Evolutionary conservation across 768 basidiomycete genomes (phyloP), one percentile per base, ranked within the genome.

Genomic region (Collybia sordida): DNA sequence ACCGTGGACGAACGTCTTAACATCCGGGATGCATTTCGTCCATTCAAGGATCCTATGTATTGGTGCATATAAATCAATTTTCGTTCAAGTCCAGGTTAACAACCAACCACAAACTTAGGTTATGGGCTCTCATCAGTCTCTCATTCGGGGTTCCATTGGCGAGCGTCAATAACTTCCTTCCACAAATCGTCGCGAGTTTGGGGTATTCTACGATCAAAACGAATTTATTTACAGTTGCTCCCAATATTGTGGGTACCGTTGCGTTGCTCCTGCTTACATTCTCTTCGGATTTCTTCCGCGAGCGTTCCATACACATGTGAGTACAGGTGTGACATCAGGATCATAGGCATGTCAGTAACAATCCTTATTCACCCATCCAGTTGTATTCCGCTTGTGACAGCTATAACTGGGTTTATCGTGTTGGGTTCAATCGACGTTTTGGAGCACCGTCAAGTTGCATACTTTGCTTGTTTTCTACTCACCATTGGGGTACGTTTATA

Each of bases 381-480:
- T 50, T 76, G 74, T 42, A 71, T 75, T 44, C 70, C 76, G 3
- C 60, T 78, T 25, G 63, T 64, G 17, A 70, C 64, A 18, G 72
- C 62, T 15, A 45, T 78, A 3, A 45, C 67, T 15, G 75, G 76
- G 3, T 78, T 78, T 55, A 64, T 75, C 35, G 60, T 75, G 34
- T 69, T 81, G n/a, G 77, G 74, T 6, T 69, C 67, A 14, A 75
- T 79, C 31, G 65, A 80, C 44, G 65, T 69, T 2, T 40, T 72
- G 28, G 57, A 59, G n/a, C 62, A 75, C 51, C 68, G 68, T 36
- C 61, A 66, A 36, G 67, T 74, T 14, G 78, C 77, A 18, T 81
- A 81, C 61, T 80, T 82, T 57, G 79, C 80, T 11, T 77, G 75
- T 50, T 82, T 82, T 66, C 55, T 82, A 44, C 60, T 82, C 39